A percentile compares a stretch with the other conserved stretches of the same genome.
Evolutionary conservation across 495 filamentous ascomycete species (phyloP).

Genomic region (Bacidia rubella): DNA sequence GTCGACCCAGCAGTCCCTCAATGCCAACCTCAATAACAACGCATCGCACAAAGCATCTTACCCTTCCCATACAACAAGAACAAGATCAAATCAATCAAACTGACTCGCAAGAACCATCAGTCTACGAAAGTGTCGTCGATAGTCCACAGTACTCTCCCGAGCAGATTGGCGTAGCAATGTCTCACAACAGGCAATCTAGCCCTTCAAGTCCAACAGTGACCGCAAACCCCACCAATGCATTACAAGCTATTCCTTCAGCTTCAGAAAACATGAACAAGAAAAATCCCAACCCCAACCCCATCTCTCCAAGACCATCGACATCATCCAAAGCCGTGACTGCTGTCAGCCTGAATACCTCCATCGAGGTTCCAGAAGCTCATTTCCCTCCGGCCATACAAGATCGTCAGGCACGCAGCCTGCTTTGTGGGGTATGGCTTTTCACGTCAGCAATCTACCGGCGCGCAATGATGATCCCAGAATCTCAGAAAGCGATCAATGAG

Average conservation of each 20-base stretch:
- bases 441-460: conserved; percentile 78
- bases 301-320: conserved; percentile 26
- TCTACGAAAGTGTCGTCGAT: not conserved
- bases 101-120: not conserved
- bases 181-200: conserved; percentile 14
- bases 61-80: not conserved
- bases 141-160: conserved; percentile 10
- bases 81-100: not conserved
- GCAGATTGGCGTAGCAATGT: conserved; percentile 33
- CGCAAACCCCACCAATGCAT: conserved; percentile 19
- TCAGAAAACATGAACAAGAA: conserved; percentile 35
- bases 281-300: conserved; percentile 25
- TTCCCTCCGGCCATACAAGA: conserved; percentile 33
- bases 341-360: not conserved
- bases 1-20: conserved; percentile 11
- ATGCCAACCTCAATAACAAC: not conserved
- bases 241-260: conserved; percentile 34
- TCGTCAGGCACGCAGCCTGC: conserved; percentile 44
- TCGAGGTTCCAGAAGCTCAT: conserved; percentile 14
- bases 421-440: conserved; percentile 78
- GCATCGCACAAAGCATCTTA: not conserved
- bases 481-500: conserved; percentile 63
- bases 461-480: conserved; percentile 64
- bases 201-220: conserved; percentile 1
- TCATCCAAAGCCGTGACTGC: conserved; percentile 1